These are phyloP conservation scores for Globisporangium rhizosaccharum DNA, from an alignment of 352 stramenopile species.

Conservation along the genomic window DNA sequence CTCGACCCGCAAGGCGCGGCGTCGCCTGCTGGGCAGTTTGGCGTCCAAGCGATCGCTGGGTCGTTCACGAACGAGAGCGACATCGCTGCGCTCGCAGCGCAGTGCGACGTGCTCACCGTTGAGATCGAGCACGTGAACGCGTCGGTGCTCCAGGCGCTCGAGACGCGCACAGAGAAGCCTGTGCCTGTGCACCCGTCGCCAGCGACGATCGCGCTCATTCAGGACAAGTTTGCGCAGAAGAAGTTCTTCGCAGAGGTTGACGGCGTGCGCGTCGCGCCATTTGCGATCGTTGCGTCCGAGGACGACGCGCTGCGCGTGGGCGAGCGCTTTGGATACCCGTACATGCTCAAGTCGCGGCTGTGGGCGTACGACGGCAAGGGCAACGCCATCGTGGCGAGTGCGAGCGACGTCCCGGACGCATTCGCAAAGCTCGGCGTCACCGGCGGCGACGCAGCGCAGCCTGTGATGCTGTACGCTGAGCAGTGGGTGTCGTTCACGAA, in stretches of 20 bases:
- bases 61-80: conserved; percentile 67
- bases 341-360: conserved; percentile 96
- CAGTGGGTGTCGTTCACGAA: conserved; percentile 96
- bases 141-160: conserved; percentile 84
- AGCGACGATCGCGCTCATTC: conserved; percentile 92
- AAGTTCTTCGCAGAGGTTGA: conserved; percentile 59
- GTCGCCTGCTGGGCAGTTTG: conserved; percentile 71
- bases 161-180: conserved; percentile 25
- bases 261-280: conserved; percentile 49
- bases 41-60: conserved; percentile 63
- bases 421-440: conserved; percentile 74
- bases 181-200: conserved; percentile 79
- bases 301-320: conserved; percentile 40
- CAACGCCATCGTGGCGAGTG: conserved; percentile 91
- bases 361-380: conserved; percentile 96
- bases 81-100: conserved; percentile 62
- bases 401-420: conserved; percentile 75
- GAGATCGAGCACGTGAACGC: conserved; percentile 99
- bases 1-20: conserved; percentile 87
- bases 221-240: conserved; percentile 98
- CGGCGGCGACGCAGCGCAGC: conserved; percentile 11
- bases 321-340: conserved; percentile 88
- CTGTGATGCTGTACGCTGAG: conserved; percentile 88
- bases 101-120: conserved; percentile 94
- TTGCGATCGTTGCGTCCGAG: conserved; percentile 39